Evolutionary conservation across 2,329 filamentous ascomycete genomes (phyloP).

Genomic region (Cytospora paraplurivora): DNA sequence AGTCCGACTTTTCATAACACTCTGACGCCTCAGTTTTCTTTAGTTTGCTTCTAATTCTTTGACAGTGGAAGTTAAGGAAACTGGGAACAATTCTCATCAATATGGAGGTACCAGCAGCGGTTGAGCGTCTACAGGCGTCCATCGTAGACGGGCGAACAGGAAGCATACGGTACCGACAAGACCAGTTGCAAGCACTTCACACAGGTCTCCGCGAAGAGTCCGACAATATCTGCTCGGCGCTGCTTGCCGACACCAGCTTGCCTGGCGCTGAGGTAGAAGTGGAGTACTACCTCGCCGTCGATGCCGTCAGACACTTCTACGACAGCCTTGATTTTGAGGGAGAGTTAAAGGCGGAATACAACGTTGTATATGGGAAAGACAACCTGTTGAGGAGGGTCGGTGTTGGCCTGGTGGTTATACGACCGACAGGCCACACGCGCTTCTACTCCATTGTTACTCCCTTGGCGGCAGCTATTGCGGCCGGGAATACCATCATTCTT

Average conservation of each 20-base stretch:
- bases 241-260: constrained; percentile 37
- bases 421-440: constrained; percentile 36
- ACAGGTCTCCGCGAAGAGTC: constrained; percentile 35
- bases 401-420: constrained; percentile 38
- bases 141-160: constrained; percentile 43
- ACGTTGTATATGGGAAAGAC: constrained; percentile 34
- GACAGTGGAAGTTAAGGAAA: too few relatives aligned
- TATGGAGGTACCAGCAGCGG: constrained; percentile 27
- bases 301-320: constrained; percentile 36
- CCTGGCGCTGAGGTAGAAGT: constrained; percentile 39
- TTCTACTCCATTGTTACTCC: constrained; percentile 39
- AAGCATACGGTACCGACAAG: constrained; percentile 42
- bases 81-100: neutral
- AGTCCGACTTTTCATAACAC: neutral
- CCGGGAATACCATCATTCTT: constrained; percentile 41
- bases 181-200: constrained; percentile 43
- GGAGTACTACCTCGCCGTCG: constrained; percentile 38
- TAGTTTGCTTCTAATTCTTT: too few relatives aligned
- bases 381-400: constrained; percentile 31
- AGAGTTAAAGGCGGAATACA: constrained; percentile 38
- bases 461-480: constrained; percentile 40
- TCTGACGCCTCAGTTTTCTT: neutral
- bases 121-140: constrained; percentile 39
- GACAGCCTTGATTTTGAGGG: constrained; percentile 34
- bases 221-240: constrained; percentile 37